Evolutionary conservation across 768 basidiomycete species (phyloP), one percentile per base, ranked within the genome.

Genomic region (Phallus indusiatus): DNA sequence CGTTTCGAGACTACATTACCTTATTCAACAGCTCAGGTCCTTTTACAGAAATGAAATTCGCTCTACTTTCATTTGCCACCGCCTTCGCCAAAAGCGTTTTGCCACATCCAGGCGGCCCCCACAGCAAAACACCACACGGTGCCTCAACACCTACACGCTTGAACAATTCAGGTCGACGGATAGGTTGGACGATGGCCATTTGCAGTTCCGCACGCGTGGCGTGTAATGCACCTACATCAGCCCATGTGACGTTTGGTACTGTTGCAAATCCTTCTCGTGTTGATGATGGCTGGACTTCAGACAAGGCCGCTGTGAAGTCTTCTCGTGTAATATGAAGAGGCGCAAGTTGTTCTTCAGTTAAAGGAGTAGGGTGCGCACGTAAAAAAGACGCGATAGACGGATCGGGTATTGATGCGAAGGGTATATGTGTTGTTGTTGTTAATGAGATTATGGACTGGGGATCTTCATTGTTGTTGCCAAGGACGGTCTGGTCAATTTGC

Each of bases 91-190:
- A 75, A 28, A 99, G 68, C 0, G 96, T 99, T 74, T 98, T 99
- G 5, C 96, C 96, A 68, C 95, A 98, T 10, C 96, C 96, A 0
- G 96, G 95, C 22, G 96, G 96, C 33, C 96, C 96, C 96, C 96
- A 98, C n/a, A 98, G 73, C 35, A 98, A 74, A 2, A 98, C 96
- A 0, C 95, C 96, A 67, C 92, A 94, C 0, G 92, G 84, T 0
- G 91, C 90, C 33, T 86, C 84, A 62, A 99, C 93, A 6, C 96
- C 96, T 1, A 97, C 88, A 10, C 81, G 80, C 50, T 73, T 82
- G 72, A 99, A 99, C 1, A 98, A 69, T 66, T 93, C 92, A 0
- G 96, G 95, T 34, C 90, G 76, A 53, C 82, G 79, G 64, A 98
- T 94, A 6, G 96, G 95, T 66, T 96, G 90, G 2, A 99, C 94